Evolutionary conservation across 2,329 filamentous ascomycete genomes (phyloP), one percentile per base, ranked within the genome.

Genomic region (Bipolaris cookei): DNA sequence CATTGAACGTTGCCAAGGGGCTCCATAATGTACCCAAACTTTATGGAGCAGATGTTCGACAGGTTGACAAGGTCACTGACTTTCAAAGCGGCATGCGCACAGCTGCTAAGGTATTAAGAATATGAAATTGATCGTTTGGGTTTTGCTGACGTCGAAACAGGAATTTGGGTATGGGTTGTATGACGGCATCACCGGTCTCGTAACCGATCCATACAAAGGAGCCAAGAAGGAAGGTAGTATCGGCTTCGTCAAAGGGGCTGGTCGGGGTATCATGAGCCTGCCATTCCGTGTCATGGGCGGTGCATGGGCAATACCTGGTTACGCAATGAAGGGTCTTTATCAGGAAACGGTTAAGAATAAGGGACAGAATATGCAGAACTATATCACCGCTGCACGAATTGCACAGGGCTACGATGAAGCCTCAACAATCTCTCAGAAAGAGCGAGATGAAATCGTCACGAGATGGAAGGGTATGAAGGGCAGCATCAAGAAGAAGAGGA

Each of bases 1-100:
- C 90, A 38, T 78, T 97, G 39, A 90, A 90, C 0, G 78, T 97
- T 35, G 90, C 92, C 0, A 90, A 90, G 74, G 93, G 93, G 0
- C 96, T 97, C 72, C 89, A 94, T 71, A 97, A 97, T 67, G 89
- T 90, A 5, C 92, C 93, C 0, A 88, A 86, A 64, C 80, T 97
- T 1, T 97, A 97, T 71, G 90, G 92, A 39, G 92, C 96, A 67
- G 87, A 91, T 1, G 87, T 97, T 0, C 84, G 91, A 7, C 88
- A 89, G n/a, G 80, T 85, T 1, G 89, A 92, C 56, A 91, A 91
- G 65, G 90, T 97, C 4, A 92, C 90, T 0, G 89, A 88, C 49
- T 79, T 96, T 47, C 83, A 86, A 50, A 91, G 88, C 61, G 93
- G 93, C 0, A 76, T 97, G 23, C 88, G 83, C 60, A 88, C 92